A percentile compares a stretch with the other conserved stretches of the same genome.
These are phyloP conservation scores for Nicotiana undulata DNA, from an alignment of 257 asterid species.

Conservation along the genomic window DNA sequence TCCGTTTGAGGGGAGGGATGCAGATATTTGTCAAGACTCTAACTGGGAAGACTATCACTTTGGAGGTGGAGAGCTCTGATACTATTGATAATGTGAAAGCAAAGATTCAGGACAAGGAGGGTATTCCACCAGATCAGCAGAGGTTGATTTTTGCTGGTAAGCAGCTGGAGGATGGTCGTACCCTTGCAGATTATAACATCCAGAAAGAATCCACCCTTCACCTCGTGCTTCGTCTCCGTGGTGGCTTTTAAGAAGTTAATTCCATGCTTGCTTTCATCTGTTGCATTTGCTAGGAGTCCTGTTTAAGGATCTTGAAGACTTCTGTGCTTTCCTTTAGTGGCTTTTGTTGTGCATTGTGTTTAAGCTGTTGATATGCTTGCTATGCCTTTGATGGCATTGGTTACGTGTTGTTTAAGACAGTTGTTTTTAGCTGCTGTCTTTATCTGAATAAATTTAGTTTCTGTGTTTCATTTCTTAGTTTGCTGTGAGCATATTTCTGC, in stretches of 20 bases:
- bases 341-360: not conserved
- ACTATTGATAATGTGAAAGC: constrained; percentile 14
- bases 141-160: constrained; percentile 15
- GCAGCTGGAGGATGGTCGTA: constrained; percentile 16
- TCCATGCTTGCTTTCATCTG: not conserved
- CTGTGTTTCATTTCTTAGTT: not conserved
- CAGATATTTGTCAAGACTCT: constrained; percentile 16
- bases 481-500: not conserved
- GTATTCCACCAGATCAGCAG: constrained; percentile 13
- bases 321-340: not conserved
- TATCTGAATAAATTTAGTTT: too few species aligned
- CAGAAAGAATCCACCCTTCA: constrained; percentile 21
- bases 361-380: not conserved
- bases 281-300: not conserved
- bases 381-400: not conserved
- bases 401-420: not conserved
- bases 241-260: not conserved
- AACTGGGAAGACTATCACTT: constrained; percentile 8
- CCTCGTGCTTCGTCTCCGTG: constrained; percentile 14
- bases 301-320: not conserved
- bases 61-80: constrained; percentile 14
- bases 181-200: constrained; percentile 15
- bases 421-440: not conserved
- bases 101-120: constrained; percentile 12
- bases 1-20: constrained; percentile 15